Base-by-base conservation (phyloP, 148 eudicot genomes). In the Spergularia bocconei region DNA sequence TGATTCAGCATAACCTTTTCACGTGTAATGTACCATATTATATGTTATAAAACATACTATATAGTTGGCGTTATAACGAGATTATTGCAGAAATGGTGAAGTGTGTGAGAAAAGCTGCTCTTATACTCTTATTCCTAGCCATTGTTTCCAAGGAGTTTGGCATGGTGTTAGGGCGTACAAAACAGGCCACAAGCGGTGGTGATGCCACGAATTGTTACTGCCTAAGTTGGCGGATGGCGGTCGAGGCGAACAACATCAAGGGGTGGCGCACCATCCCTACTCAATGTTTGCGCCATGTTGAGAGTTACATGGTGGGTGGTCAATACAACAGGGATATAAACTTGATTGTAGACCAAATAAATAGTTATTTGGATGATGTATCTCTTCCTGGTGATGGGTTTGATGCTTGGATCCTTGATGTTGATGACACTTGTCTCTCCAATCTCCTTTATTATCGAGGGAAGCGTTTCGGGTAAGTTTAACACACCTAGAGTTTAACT, bases 351-450 rank as follows among this genome's bases (percentile, higher is more conserved):
- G 90, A 92, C 4, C 75, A 79, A 41, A 83, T 90, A 6, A 52
- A 41, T 63, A 66, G 51, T 23, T 90, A 90, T 71, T 20, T 90
- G 25, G 88, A 86, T 65, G 60, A 51, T 10, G 71, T 92, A 3
- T n/a, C 66, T 6, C 64, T 84, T 5, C 47, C 74, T 5, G 67
- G 61, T 20, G 97, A 89, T 75, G 94, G 86, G 0, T 71, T 80
- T 4, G 91, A 90, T 72, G 95, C 95, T 77, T 92, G 97, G 97
- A 77, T 92, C 38, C 79, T 92, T 12, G 97, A 92, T 69, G 80
- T 92, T 6, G 97, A 92, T 52, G 97, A 92, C 41, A 90, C 97
- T 56, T 92, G 97, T 76, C 77, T 92, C 58, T 92, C 97, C 41
- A 92, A 92, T 69, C 74, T 92, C 58, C 16, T 81, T 11, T 92